phyloP scores from a whole-genome alignment of 768 basidiomycete species.

The Leucosporidium creatinivorum region DNA sequence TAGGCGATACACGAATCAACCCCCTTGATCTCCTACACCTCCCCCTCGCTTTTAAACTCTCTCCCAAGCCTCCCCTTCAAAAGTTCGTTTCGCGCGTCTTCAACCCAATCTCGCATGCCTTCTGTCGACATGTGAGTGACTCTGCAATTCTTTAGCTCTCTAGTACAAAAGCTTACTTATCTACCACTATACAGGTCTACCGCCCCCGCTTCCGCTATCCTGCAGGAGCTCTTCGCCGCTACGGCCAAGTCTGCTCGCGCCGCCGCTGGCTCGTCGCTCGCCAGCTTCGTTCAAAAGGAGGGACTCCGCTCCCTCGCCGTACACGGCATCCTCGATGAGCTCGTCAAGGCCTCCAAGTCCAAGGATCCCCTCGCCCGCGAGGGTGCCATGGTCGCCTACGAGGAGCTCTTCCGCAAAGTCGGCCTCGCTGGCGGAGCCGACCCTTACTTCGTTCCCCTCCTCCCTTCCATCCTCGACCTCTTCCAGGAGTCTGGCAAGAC shows the following conservation, averaged over 20 bases:
- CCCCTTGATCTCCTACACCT: neutral
- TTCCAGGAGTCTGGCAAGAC: constrained; percentile 96
- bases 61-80: neutral
- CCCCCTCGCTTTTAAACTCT: neutral
- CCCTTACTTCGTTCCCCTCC: constrained; percentile 67
- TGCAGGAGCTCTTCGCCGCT: constrained; percentile 31
- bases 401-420: constrained; percentile 53
- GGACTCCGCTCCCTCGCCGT: constrained; percentile 33
- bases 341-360: constrained; percentile 66
- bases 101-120: neutral
- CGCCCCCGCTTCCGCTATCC: constrained; percentile 22
- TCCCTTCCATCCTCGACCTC: constrained; percentile 70
- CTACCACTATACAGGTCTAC: neutral
- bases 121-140: neutral
- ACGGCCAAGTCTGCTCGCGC: constrained; percentile 28
- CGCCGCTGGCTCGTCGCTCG: constrained; percentile 30
- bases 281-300: constrained; percentile 28
- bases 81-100: neutral
- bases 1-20: neutral
- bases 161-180: neutral
- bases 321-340: constrained; percentile 51
- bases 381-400: constrained; percentile 72
- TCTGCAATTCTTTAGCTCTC: neutral
- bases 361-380: constrained; percentile 84
- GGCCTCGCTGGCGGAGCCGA: constrained; percentile 57